Base-by-base conservation (phyloP, 805 yeast species). In the Candida ortonii region DNA sequence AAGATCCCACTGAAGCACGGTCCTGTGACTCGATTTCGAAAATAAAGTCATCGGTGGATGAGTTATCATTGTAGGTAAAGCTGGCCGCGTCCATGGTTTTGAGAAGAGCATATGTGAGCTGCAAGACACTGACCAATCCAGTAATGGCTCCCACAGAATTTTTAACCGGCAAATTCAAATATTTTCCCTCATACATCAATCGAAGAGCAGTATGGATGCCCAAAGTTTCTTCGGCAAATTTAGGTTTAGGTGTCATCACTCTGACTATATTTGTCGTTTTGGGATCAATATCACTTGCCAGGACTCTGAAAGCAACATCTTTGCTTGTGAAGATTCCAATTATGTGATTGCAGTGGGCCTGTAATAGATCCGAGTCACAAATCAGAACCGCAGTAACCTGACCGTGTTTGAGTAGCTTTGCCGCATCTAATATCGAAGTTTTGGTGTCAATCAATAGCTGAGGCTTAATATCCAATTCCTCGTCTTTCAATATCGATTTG, bases 301-400 rank as follows among this genome's bases (percentile, higher is more conserved):
- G 38, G 0, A 67, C 73, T 26, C 72, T 48, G 29, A 60, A 66
- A 14, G 65, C 67, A 13, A 68, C 57, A 47, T 69, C 75, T 43
- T 68, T 69, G 28, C 67, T 65, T 1, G 74, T 69, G 33, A 69
- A 55, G 33, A 69, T 69, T 1, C 74, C 75, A 39, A 69, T 66
- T 1, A 67, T 59, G 30, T 59, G 58, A 31, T 59, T 57, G 18
- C 55, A 46, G 9, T 51, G 38, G 1, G 54, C 53, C 1, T 43
- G 15, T 6, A 26, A 14, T 6, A 38, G 13, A n/a, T 34, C 24
- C 4, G 43, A 31, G 41, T 64, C 69, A 32, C 60, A 55, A 8
- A 69, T 63, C 18, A 69, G 43, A 1, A 66, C 55, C 1, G 75
- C 72, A 1, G 73, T 69, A 1, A 63, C 59, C 12, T 59, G 52